phyloP scores from a whole-genome alignment of 805 yeast genomes.

The Barnettozyma vustinii region DNA sequence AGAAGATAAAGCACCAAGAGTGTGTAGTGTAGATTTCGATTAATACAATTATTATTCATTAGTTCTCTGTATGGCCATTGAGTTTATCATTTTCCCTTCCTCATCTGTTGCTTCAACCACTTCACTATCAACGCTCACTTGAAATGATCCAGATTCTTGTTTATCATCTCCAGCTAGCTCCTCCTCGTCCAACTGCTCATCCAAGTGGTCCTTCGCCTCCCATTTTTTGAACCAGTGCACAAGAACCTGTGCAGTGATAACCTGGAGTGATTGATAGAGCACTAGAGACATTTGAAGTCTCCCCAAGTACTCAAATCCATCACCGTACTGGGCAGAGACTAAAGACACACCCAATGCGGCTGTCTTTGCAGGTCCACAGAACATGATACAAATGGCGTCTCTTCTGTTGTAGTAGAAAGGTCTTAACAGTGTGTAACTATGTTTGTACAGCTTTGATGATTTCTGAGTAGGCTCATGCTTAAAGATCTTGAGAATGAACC shows the following conservation, averaged over 20 bases:
- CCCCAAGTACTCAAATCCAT: conserved; percentile 55
- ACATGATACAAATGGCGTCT: conserved; percentile 75
- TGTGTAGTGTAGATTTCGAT: neutral
- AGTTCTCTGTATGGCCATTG: neutral
- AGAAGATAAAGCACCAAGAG: neutral
- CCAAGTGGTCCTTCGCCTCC: conserved; percentile 33
- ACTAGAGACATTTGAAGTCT: conserved; percentile 76
- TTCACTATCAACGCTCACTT: neutral
- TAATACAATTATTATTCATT: neutral
- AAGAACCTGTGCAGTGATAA: conserved; percentile 69
- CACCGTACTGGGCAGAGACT: conserved; percentile 75
- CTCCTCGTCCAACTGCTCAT: conserved; percentile 13
- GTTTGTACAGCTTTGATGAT: conserved; percentile 40
- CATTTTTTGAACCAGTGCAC: conserved; percentile 65
- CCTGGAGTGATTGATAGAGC: conserved; percentile 83
- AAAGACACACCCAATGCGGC: conserved; percentile 89
- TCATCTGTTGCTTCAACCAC: neutral
- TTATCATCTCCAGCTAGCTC: conserved; percentile 7
- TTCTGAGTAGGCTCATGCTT: conserved; percentile 41
- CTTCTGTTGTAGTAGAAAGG: conserved; percentile 68
- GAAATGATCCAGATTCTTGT: neutral
- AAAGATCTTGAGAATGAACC: conserved; percentile 40
- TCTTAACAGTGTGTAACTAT: conserved; percentile 31
- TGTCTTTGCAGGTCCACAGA: conserved; percentile 91
- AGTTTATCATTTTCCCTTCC: neutral